Base-by-base conservation (phyloP, 352 stramenopile species). In the Thraustochytrium sp. region DNA sequence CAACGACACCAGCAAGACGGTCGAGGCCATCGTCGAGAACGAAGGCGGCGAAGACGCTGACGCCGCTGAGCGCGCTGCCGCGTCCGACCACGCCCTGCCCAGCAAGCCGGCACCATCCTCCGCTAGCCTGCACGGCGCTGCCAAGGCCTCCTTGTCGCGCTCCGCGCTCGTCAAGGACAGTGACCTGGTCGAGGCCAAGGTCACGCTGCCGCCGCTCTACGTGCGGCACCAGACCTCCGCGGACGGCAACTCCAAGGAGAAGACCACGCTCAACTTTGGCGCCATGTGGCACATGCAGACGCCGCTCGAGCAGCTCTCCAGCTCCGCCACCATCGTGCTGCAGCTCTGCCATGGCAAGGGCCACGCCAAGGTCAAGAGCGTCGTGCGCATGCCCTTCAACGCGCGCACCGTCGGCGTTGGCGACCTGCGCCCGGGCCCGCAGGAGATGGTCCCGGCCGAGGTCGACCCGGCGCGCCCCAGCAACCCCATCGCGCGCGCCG, bases 251-350 rank as follows among this genome's bases (percentile, higher is more conserved):
- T 44, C 34, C 4, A 11, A 34, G 8, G 31, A 11, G 21, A 72
- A 72, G 13, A 72, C 68, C 26, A 86, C 88, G 34, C 86, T 95
- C 8, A 82, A 93, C 38, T 97, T 93, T 90, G 89, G 90, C 13
- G 92, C 94, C 77, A 96, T 92, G 34, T 97, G 93, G 93, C 91
- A 96, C 85, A 96, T 97, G 93, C 92, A 96, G 77, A 97, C 92
- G 0, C 92, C 93, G n/a, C 75, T 97, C 13, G 92, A 96, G 86
- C 96, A 95, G 72, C 85, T 97, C 26, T 29, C 31, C 16, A 40
- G 13, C 53, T 34, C 44, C 34, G 53, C 34, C 68, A 63, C 31
- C 23, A 34, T 80, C 16, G 53, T 80, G 0, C 34, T 80, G 11
- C 68, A 80, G 53, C 31, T 80, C 23, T 55, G 31, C 37, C 48